Conservation (phyloP, 164 flowering plant genomes). For the Houttuynia cordata region DNA sequence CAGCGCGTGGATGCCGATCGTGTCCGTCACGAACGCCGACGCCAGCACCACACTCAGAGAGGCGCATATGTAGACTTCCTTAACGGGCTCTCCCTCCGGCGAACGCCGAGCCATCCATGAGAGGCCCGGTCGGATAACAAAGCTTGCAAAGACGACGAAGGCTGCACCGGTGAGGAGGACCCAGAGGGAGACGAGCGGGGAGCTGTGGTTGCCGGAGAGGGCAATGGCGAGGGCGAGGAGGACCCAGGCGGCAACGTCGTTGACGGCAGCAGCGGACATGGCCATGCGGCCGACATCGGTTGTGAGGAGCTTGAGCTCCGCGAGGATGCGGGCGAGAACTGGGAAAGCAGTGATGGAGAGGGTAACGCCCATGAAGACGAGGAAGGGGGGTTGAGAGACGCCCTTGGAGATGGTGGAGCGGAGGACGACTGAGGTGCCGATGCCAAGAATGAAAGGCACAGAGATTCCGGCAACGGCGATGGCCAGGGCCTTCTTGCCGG, state of each 20-base stretch:
- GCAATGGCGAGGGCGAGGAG: slow-evolving; percentile 25
- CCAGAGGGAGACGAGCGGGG: slow-evolving; percentile 16
- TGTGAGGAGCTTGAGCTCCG: slow-evolving; percentile 24
- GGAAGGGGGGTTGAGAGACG: slow-evolving; percentile 9
- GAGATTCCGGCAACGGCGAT: slow-evolving; percentile 18
- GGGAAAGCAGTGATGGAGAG: slow-evolving; percentile 27
- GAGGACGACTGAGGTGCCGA: slow-evolving; percentile 16
- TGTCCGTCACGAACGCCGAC: slow-evolving; percentile 12
- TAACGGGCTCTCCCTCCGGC: slow-evolving; percentile 16
- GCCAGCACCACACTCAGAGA: slow-evolving; percentile 15
- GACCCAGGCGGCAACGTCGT: slow-evolving; percentile 25
- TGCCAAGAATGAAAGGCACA: slow-evolving; percentile 17
- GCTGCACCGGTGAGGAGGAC: slow-evolving; percentile 14
- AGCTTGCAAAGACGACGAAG: slow-evolving; percentile 6
- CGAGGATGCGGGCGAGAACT: slow-evolving; percentile 26
- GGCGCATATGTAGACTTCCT: slow-evolving; percentile 12
- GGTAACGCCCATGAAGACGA: slow-evolving; percentile 26
- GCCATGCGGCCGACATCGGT: slow-evolving; percentile 23
- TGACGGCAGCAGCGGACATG: slow-evolving; percentile 25
- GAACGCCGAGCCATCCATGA: slow-evolving; percentile 12
- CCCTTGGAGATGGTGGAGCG: slow-evolving; percentile 16
- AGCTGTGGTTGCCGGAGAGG: slow-evolving; percentile 10
- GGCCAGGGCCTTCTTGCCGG: slow-evolving; percentile 16
- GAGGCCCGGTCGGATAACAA: slow-evolving; percentile 9
- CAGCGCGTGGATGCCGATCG: slow-evolving; percentile 19